A percentile compares a stretch with the other conserved stretches of the same genome.
Conservation (phyloP, 2,329 filamentous ascomycete species). For the Pseudogymnoascus pannorum region DNA sequence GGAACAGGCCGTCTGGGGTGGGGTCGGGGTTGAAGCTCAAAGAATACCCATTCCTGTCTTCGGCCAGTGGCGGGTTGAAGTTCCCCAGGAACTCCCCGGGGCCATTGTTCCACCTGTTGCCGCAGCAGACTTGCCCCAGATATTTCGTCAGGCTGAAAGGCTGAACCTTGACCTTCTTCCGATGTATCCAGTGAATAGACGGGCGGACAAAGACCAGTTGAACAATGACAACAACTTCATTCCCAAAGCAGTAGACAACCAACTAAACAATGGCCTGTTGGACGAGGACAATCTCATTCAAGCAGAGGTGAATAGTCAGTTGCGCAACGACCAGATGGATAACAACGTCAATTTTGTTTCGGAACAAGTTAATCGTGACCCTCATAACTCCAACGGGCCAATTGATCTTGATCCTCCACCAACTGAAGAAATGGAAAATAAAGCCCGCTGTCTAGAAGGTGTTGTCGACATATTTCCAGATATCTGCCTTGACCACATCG, state of each 20-base stretch:
- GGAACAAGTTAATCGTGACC: not conserved
- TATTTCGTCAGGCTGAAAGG: not conserved
- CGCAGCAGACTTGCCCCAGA: not conserved
- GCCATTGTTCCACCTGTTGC: not conserved
- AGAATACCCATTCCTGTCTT: not conserved
- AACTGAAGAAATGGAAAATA: constrained; percentile 11
- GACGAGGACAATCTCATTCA: not conserved
- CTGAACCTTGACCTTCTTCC: not conserved
- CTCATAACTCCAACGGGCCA: constrained; percentile 10
- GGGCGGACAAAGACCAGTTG: not conserved
- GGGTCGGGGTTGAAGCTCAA: not conserved
- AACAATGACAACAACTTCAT: not conserved
- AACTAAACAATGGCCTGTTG: not conserved
- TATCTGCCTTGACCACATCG: constrained; percentile 36
- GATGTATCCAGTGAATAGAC: not conserved
- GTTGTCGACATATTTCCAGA: constrained; percentile 40
- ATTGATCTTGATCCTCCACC: constrained; percentile 4
- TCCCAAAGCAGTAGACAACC: not conserved
- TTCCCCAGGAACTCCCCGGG: not conserved
- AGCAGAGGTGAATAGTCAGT: not conserved
- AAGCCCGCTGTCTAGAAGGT: constrained; percentile 27
- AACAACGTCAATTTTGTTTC: constrained; percentile 12
- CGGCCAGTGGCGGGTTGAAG: not conserved
- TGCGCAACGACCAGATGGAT: constrained; percentile 2
- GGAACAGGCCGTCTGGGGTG: not conserved